phyloP scores from a whole-genome alignment of 352 stramenopile genomes.

The Globisporangium radiosum region DNA sequence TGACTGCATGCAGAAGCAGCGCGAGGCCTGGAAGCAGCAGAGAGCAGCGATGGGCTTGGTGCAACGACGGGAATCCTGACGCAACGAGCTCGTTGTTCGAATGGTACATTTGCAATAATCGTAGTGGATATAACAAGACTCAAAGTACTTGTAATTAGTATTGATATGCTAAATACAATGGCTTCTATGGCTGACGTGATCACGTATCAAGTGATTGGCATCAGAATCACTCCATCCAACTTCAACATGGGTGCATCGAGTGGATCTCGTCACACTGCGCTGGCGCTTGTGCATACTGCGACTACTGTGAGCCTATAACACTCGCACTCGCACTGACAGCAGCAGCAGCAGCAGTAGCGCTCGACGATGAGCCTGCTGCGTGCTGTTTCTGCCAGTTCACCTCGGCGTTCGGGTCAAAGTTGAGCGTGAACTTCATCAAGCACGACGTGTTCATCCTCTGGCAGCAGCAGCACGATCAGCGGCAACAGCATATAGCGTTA shows the following conservation, averaged over 20 bases:
- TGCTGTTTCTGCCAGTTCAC: conserved; percentile 31
- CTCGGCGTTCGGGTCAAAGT: conserved; percentile 58
- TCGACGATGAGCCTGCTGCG: not conserved
- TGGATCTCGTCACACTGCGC: not conserved
- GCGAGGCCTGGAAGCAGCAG: not conserved
- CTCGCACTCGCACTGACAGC: not conserved
- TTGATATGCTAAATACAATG: too few relatives aligned
- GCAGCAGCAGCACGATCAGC: not conserved
- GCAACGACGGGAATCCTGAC: not conserved
- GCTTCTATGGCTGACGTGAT: too few relatives aligned
- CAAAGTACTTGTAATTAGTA: too few relatives aligned
- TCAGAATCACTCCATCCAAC: not conserved
- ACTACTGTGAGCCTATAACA: not conserved
- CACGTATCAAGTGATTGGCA: too few relatives aligned
- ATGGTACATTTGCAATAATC: too few relatives aligned
- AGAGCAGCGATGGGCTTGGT: not conserved
- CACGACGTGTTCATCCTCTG: conserved; percentile 64
- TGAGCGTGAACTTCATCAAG: conserved; percentile 75
- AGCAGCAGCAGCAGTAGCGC: not conserved
- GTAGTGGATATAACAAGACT: too few relatives aligned
- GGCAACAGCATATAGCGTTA: not conserved
- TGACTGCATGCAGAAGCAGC: not conserved
- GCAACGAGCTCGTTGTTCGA: not conserved
- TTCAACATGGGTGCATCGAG: not conserved
- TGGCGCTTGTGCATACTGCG: not conserved